These are phyloP conservation scores for Lactifluus volemus DNA, from an alignment of 768 basidiomycete genomes.

Conservation along the genomic window DNA sequence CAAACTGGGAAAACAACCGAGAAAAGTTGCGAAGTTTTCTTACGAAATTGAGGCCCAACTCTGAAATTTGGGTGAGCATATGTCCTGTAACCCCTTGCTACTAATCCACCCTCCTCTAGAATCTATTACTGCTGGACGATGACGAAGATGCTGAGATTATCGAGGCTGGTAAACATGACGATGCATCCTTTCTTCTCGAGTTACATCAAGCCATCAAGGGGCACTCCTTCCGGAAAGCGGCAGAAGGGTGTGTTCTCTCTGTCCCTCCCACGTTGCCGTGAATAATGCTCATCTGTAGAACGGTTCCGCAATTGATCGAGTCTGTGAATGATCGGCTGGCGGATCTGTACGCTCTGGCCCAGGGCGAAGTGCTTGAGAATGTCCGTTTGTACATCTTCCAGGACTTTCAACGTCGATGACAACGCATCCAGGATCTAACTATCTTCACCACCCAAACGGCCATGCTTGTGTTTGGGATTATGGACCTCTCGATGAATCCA, in stretches of 20 bases:
- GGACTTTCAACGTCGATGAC: not conserved
- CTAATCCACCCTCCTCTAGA: not conserved
- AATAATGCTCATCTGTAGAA: not conserved
- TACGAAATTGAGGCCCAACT: not conserved
- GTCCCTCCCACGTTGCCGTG: not conserved
- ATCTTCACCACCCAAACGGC: slow-evolving; percentile 9
- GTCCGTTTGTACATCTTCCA: not conserved
- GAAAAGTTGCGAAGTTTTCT: not conserved
- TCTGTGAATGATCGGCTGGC: slow-evolving; percentile 10
- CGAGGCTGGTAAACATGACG: slow-evolving; percentile 14
- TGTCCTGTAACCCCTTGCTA: not conserved
- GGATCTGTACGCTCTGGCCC: slow-evolving; percentile 12
- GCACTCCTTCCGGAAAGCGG: slow-evolving; percentile 5
- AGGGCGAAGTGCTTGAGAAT: slow-evolving; percentile 11
- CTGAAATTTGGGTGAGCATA: slow-evolving; percentile 4
- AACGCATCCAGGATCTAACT: not conserved
- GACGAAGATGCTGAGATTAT: not conserved
- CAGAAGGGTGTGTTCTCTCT: slow-evolving; percentile 6
- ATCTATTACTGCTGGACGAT: not conserved
- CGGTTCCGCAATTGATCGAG: slow-evolving; percentile 8
- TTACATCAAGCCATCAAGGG: slow-evolving; percentile 11
- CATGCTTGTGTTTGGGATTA: slow-evolving; percentile 14
- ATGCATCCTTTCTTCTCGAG: slow-evolving; percentile 13
- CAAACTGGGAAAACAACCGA: slow-evolving; percentile 9
- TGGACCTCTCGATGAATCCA: slow-evolving; percentile 4